Conservation (phyloP, 495 filamentous ascomycete species). For the Aspergillus sclerotioniger region DNA sequence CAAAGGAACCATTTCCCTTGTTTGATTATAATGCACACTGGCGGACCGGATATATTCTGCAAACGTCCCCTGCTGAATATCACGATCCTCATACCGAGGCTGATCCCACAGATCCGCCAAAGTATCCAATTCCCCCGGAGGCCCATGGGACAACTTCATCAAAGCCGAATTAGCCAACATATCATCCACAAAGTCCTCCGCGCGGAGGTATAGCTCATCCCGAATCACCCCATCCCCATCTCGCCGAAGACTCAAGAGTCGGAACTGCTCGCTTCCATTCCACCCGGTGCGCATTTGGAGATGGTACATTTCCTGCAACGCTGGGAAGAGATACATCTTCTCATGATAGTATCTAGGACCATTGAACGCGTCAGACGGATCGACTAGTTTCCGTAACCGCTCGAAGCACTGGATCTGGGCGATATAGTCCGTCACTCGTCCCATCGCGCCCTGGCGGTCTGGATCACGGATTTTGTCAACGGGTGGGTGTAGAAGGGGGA, state of each 20-base stretch:
- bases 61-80: conserved; percentile 2
- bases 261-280: conserved; percentile 4
- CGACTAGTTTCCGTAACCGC: neutral
- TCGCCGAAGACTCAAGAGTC: neutral
- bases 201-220: neutral
- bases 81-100: conserved; percentile 2
- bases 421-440: conserved; percentile 4
- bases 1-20: neutral
- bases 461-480: neutral
- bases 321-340: neutral
- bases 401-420: conserved; percentile 2
- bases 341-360: neutral
- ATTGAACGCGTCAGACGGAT: neutral
- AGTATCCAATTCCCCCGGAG: neutral
- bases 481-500: neutral
- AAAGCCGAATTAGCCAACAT: conserved; percentile 2
- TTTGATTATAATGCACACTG: conserved; percentile 1
- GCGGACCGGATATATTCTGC: neutral
- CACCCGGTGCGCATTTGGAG: neutral
- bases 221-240: neutral
- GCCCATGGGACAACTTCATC: conserved; percentile 5
- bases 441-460: neutral
- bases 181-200: neutral
- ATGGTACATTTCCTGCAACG: neutral
- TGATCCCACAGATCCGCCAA: conserved; percentile 3